A percentile compares a stretch with the other conserved stretches of the same genome.
Evolutionary conservation across 78 protist species (phyloP).

Genomic region (Cavenderia fasciculata): DNA sequence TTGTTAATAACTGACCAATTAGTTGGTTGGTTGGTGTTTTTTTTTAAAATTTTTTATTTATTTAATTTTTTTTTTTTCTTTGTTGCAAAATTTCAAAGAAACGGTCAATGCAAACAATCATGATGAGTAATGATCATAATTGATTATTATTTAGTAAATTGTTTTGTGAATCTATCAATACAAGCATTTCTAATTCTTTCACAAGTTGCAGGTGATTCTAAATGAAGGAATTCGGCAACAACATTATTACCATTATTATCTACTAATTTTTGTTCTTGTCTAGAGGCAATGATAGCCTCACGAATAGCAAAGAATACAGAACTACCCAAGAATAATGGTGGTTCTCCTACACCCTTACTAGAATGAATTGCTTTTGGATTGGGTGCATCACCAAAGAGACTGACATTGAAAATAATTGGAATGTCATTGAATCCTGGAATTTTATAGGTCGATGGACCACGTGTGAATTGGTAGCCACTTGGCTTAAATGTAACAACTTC

Average conservation of each 20-base stretch:
- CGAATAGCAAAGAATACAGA: conserved; percentile 90
- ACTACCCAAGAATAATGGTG: conserved; percentile 92
- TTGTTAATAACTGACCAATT: too few relatives aligned
- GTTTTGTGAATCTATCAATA: conserved; percentile 60
- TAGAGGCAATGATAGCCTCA: conserved; percentile 41
- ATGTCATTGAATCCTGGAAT: conserved; percentile 85
- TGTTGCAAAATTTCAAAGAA: too few relatives aligned
- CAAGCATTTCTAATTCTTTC: conserved; percentile 90
- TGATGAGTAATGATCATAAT: not conserved
- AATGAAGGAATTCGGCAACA: conserved; percentile 31
- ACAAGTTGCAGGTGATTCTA: conserved; percentile 89
- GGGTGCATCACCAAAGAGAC: conserved; percentile 75
- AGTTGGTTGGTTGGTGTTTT: too few relatives aligned
- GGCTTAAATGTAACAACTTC: conserved; percentile 79
- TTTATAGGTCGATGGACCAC: conserved; percentile 86
- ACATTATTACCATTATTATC: not conserved
- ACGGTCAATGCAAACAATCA: too few relatives aligned
- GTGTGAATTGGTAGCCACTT: conserved; percentile 74
- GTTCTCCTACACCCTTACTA: conserved; percentile 94
- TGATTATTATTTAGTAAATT: conserved; percentile 10
- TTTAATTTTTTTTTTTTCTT: too few relatives aligned
- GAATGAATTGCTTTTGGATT: conserved; percentile 88
- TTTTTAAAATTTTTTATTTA: too few relatives aligned
- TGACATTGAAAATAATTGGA: conserved; percentile 89
- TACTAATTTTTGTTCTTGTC: conserved; percentile 13